Base-by-base conservation (phyloP, 2,329 filamentous ascomycete genomes). In the Xylariaceae sp. region DNA sequence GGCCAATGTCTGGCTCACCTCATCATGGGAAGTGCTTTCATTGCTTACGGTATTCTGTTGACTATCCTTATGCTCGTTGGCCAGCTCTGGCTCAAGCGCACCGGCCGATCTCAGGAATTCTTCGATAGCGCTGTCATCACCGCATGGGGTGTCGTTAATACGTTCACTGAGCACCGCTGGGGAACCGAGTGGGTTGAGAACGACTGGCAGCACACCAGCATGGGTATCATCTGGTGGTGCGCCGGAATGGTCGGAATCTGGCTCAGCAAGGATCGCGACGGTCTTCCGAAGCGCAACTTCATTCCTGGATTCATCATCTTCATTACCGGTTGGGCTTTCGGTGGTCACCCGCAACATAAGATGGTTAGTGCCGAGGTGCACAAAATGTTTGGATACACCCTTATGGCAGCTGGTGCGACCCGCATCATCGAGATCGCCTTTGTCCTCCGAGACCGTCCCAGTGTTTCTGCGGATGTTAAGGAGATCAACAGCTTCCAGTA, bases 181-280 rank as follows among this genome's bases (percentile, higher is more conserved):
- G 94, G 94, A 57, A 81, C 81, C 0, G 82, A 84, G 0, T 99
- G 94, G 94, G 91, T 89, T 55, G 86, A 84, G 74, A 97, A 97
- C 71, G 94, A 99, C 73, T 85, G 96, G 77, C 93, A 99, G 74
- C 94, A 99, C 74, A 99, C 94, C 0, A 90, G 89, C n/a, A 97
- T 99, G 93, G 94, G 94, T n/a, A 85, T 99, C 63, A 86, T 99
- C 55, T 99, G 94, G 94, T 99, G 93, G 93, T 89, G 87, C 68
- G 93, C 94, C 6, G 94, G 94, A 23, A 78, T 99, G 35, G 83
- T 93, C 9, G 94, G 94, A 48, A 82, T 99, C 55, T 99, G 93
- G 94, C 80, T 99, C 45, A 96, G 91, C 73, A 84, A 85, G 63
- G 90, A 88, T 71, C 85, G 90, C 58, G 86, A 93, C 64, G 93